Conservation (phyloP, 2,329 filamentous ascomycete species). For the Sclerotinia minor region DNA sequence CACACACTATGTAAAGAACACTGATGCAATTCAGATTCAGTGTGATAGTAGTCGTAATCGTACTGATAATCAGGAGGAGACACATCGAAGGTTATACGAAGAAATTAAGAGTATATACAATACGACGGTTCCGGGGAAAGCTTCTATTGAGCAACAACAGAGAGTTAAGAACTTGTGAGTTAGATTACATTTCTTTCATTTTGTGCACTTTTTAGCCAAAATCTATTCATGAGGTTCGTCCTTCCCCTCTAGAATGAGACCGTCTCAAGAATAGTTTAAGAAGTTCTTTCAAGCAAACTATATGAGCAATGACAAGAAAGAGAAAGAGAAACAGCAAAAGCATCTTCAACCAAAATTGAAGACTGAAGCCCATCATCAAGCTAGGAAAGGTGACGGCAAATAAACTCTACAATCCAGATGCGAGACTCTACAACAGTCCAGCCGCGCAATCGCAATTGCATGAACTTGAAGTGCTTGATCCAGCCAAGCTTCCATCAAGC, state of each 20-base stretch:
- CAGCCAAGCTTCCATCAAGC: too few species aligned
- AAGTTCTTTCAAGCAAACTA: neutral
- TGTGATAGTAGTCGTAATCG: conserved; percentile 38
- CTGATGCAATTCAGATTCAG: conserved; percentile 39
- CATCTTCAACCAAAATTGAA: neutral
- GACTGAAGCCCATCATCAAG: neutral
- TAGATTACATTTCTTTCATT: neutral
- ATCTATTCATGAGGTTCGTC: neutral
- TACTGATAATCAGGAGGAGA: conserved; percentile 37
- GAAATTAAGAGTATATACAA: conserved; percentile 38
- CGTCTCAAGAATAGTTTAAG: neutral
- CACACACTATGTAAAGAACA: conserved; percentile 38
- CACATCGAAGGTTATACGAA: conserved; percentile 34
- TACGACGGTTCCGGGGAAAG: conserved; percentile 37
- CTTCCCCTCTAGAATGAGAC: neutral
- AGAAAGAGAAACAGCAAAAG: neutral
- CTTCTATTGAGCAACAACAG: conserved; percentile 53
- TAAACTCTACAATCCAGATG: neutral
- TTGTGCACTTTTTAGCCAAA: neutral
- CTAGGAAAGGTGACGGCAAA: neutral
- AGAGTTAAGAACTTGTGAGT: conserved; percentile 49
- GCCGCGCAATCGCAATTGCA: neutral
- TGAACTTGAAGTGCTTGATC: neutral
- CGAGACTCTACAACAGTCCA: neutral
- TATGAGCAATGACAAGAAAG: neutral